Percentiles rank a stretch among this genome's conserved stretches.
Evolutionary conservation across 305 asterid species (phyloP).

Genomic region (Lippia alba): DNA sequence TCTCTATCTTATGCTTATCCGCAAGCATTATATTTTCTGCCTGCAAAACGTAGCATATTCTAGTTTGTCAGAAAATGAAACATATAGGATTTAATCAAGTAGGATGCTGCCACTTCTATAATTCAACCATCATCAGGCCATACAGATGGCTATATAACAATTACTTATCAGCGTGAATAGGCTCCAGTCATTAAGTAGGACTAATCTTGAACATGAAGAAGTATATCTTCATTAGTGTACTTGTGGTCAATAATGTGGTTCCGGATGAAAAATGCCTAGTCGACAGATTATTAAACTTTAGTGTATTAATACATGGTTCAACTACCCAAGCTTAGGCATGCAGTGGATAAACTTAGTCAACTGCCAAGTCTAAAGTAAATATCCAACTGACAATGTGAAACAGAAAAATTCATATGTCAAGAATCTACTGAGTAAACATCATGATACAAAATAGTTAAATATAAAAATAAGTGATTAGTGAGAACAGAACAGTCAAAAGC

Average conservation of each 20-base stretch:
- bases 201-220: not conserved
- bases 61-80: constrained; percentile 34
- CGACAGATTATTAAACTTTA: constrained; percentile 17
- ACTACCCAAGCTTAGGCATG: not conserved
- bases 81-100: constrained; percentile 18
- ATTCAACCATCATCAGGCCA: constrained; percentile 14
- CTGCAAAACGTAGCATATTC: constrained; percentile 55
- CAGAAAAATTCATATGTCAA: constrained; percentile 14
- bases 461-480: constrained; percentile 14
- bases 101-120: constrained; percentile 26
- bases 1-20: constrained; percentile 81
- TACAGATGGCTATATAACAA: not conserved
- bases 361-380: constrained; percentile 2
- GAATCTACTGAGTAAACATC: constrained; percentile 19
- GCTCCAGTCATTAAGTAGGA: too few relatives aligned
- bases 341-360: constrained; percentile 1
- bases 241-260: constrained; percentile 14
- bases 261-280: not conserved
- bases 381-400: constrained; percentile 17
- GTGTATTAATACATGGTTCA: constrained; percentile 1
- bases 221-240: constrained; percentile 15
- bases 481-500: constrained; percentile 24
- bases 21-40: constrained; percentile 76
- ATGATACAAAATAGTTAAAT: not conserved
- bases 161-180: too few relatives aligned